phyloP scores from a whole-genome alignment of 495 filamentous ascomycete genomes.

The Chaetomidium leptoderma region DNA sequence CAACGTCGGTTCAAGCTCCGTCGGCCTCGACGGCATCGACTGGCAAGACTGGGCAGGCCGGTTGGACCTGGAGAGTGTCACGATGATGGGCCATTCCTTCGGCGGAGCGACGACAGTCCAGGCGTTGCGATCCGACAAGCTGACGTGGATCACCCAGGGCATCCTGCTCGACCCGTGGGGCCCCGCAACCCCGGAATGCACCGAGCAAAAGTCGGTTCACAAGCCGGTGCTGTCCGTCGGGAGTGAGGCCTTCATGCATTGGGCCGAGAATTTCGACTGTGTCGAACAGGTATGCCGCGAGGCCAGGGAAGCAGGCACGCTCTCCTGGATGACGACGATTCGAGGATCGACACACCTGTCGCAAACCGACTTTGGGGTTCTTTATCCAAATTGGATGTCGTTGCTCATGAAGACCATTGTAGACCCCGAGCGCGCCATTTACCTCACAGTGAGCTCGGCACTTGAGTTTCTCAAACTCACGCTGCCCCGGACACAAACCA shows the following conservation, averaged over 20 bases:
- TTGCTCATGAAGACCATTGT: conserved; percentile 55
- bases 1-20: conserved; percentile 49
- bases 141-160: conserved; percentile 51
- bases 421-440: conserved; percentile 51
- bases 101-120: conserved; percentile 61
- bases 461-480: conserved; percentile 50
- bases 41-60: conserved; percentile 38
- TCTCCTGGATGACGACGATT: conserved; percentile 56
- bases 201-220: conserved; percentile 42
- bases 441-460: conserved; percentile 53
- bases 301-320: conserved; percentile 43
- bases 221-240: conserved; percentile 55
- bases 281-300: conserved; percentile 49
- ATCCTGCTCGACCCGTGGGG: conserved; percentile 59
- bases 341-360: conserved; percentile 55
- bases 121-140: conserved; percentile 48
- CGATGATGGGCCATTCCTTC: conserved; percentile 62
- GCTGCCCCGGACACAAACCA: conserved; percentile 35
- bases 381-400: conserved; percentile 54
- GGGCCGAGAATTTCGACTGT: conserved; percentile 53
- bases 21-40: conserved; percentile 36
- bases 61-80: conserved; percentile 51
- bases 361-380: conserved; percentile 56
- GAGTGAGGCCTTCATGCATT: conserved; percentile 59
- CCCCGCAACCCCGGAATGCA: conserved; percentile 36